Base-by-base conservation (phyloP, 306 rosid species). In the Aeschynomene evenia region DNA sequence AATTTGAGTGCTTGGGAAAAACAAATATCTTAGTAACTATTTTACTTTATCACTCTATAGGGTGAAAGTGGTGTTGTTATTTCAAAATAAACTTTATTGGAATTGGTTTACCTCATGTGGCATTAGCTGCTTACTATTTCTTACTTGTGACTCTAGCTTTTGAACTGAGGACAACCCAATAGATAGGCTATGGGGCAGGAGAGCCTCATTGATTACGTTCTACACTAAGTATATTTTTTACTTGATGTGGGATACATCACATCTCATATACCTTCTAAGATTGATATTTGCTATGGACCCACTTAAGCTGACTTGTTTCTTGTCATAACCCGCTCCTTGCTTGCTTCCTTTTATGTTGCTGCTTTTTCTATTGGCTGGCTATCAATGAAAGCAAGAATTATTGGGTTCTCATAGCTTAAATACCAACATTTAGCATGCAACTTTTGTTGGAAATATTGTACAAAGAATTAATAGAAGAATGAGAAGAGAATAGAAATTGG, bases 391-490 rank as follows among this genome's bases (percentile, higher is more conserved):
- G 29, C 36, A 48, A 15, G 20, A 26, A 64, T 45, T 5, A 9
- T 45, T 34, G 4, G 31, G 37, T 14, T 16, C 51, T 68, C 20
- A 28, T 37, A 39, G 19, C 9, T 22, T 37, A 53, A 14, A 20
- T 50, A 36, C 8, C 21, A 23, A 43, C 42, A 61, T 62, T 77
- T 20, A 60, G 57, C 66, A 50, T 49, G 37, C 70, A 58, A 28
- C 53, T 53, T 29, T 31, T 29, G 15, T 36, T 14, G n/a, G n/a
- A n/a, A n/a, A n/a, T n/a, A n/a, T n/a, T n/a, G n/a, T n/a, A n/a
- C n/a, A n/a, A n/a, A n/a, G n/a, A n/a, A n/a, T n/a, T n/a, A n/a
- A n/a, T n/a, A n/a, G n/a, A n/a, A n/a, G n/a, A n/a, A n/a, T n/a
- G n/a, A n/a, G n/a, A n/a, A n/a, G n/a, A n/a, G n/a, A n/a, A n/a